Base-by-base conservation (phyloP, 441 rosid genomes). In the Metrosideros polymorpha region DNA sequence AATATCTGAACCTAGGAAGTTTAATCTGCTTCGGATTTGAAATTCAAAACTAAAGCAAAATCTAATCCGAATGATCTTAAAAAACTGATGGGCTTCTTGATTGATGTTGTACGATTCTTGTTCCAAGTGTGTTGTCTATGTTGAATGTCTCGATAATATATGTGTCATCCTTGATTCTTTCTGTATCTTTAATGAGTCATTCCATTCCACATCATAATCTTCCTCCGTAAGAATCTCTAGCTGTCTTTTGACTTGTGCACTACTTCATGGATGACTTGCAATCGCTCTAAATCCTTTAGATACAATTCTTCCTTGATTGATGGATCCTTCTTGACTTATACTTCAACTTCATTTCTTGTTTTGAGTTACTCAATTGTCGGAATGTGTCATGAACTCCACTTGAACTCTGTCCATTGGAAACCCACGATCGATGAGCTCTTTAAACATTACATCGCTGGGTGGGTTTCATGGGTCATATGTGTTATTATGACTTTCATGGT, bases 241-340 rank as follows among this genome's bases (percentile, higher is more conserved):
- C 0, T n/a, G 0, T 0, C 25, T 32, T 63, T 66, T 32, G 76
- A 27, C 6, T 10, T 32, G 43, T 9, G 43, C 76, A 0, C 4
- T 4, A 5, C 24, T 52, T 52, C 54, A 52, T 15, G 54, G 24
- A 1, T 22, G 19, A 32, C 27, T 18, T 19, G 43, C 18, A 66
- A 35, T 45, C 1, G 0, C 45, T 4, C 25, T 4, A 6, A 0
- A 9, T 66, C n/a, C 77, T 32, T 61, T 66, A 66, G 7, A 32
- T 32, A 6, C 3, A 63, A 19, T 4, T 63, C 0, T 63, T 24
- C 76, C 27, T 32, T 1, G 4, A 1, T 32, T 0, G 27, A 32
- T 5, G 9, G 0, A 35, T 66, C 27, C 27, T 66, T 18, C 43
- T 12, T 9, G 5, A 66, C 45, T 30, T 5, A 18, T 18, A 63